Percentiles rank a stretch among this genome's conserved stretches.
phyloP scores from a whole-genome alignment of 192 early-diverging fungal genomes.

The Rhizophlyctis rosea region DNA sequence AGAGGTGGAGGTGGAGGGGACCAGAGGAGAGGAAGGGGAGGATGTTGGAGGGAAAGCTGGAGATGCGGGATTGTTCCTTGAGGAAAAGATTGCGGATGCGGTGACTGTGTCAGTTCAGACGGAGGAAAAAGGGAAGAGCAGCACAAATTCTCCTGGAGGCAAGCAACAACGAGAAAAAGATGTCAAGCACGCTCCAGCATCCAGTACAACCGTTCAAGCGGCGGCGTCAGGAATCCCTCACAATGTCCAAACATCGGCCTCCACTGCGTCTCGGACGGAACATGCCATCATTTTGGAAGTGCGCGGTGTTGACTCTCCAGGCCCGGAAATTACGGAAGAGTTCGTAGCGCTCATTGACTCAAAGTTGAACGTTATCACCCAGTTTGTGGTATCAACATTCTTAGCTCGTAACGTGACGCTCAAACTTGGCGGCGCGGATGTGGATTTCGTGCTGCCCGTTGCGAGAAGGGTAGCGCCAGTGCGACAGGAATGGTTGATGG shows the following conservation, averaged over 20 bases:
- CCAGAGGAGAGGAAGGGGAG: slow-evolving; percentile 4
- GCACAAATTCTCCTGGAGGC: too few species aligned
- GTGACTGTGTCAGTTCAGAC: not conserved
- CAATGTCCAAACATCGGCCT: not conserved
- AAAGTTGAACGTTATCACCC: slow-evolving; percentile 58
- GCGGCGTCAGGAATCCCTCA: not conserved
- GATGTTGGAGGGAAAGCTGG: not conserved
- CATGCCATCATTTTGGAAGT: slow-evolving; percentile 64
- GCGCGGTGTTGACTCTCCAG: slow-evolving; percentile 63
- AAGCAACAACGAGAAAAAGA: too few species aligned
- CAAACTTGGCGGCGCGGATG: slow-evolving; percentile 66
- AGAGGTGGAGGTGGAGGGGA: slow-evolving; percentile 21
- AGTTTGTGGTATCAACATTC: slow-evolving; percentile 59
- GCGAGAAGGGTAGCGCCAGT: slow-evolving; percentile 36
- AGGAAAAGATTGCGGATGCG: not conserved
- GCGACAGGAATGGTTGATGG: slow-evolving; percentile 33
- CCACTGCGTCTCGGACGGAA: slow-evolving; percentile 8
- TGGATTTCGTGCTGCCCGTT: slow-evolving; percentile 74
- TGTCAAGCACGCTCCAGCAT: not conserved
- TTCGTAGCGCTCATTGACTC: slow-evolving; percentile 63
- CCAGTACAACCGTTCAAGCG: not conserved
- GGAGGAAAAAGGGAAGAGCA: not conserved
- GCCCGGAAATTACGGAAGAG: slow-evolving; percentile 54
- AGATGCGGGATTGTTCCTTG: too few species aligned
- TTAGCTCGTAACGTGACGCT: slow-evolving; percentile 65